Base-by-base conservation (phyloP, 805 yeast genomes). In the Kurtzmaniella fragi region DNA sequence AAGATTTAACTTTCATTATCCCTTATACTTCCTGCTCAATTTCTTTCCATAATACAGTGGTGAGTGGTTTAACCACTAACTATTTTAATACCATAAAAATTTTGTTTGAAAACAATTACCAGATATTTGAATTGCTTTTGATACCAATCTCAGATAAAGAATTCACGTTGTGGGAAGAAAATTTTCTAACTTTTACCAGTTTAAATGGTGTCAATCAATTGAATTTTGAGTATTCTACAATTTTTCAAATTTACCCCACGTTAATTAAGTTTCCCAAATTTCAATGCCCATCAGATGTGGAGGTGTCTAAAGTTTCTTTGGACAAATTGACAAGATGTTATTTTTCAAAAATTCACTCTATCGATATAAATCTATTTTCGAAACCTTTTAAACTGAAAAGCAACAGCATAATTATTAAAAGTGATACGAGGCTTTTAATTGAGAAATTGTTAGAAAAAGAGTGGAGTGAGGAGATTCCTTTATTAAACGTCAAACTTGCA, bases 61-160 rank as follows among this genome's bases (percentile, higher is more conserved):
- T 10, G 45, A 45, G 62, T 7, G 67, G 70, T 1, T 34, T 59
- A 17, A 62, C 44, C 37, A 56, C 74, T 0, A 47, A 42, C 2
- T 59, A 57, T 44, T 54, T 60, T 0, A 42, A 52, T 34, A 42
- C 55, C 8, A 56, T 77, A 35, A 78, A 77, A 45, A 25, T 80
- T 1, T 47, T 62, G 3, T 77, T 76, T 56, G 82, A 77, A 48
- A 44, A 64, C 29, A 48, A 59, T 9, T 63, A 49, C 38, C 56
- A 59, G 30, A 54, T 70, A 1, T 71, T 61, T 49, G 85, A 80
- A 52, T 32, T 78, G 1, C 46, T 73, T 17, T 49, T 73, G 8
- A 38, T 67, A 3, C 56, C 64, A 11, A 43, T 57, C 0, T 50
- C 58, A 31, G 38, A 42, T 4, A 17, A 38, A 2, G 84, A 78